Evolutionary conservation across 2,329 filamentous ascomycete genomes (phyloP), one percentile per base, ranked within the genome.

Genomic region (Fusarium robinianum): DNA sequence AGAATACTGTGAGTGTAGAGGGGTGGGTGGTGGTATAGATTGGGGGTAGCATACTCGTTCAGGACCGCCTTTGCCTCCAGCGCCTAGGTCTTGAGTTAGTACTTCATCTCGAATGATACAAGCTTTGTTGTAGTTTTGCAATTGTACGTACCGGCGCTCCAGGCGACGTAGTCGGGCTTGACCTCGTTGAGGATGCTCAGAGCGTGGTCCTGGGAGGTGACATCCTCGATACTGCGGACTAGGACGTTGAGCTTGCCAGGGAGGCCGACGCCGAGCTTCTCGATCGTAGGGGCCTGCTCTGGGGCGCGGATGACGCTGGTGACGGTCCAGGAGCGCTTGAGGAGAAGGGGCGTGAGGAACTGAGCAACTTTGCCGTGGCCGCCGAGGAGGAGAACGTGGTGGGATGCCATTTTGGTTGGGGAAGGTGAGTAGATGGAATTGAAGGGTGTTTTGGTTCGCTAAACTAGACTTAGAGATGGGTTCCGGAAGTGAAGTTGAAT

Each of bases 281-380:
- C 70, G 44, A 95, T 83, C 39, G 82, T 72, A 4, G 73, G 63
- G 29, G 79, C 76, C 55, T 94, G 88, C 1, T 83, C 81, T n/a
- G 80, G 72, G 52, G 83, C 80, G 60, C 89, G 86, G 65, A 95
- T 85, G 49, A 94, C 73, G 64, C 84, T 88, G 47, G 86, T 90
- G 40, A 95, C 85, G 54, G 80, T 81, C 85, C 88, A 92, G 22
- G 80, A 81, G 54, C 84, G 81, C 36, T 82, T 75, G 27, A 94
- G 80, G 6, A 95, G 81, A 46, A 91, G 77, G 2, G 86, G 87
- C 7, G 88, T 94, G 25, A 94, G 77, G 29, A 85, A 71, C 46
- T 88, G 81, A 55, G 88, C 80, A 47, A 94, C 70, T 65, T 90
- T 89, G 71, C 89, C 89, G 72, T 91, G 88, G 60, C 88, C 89